Conservation (phyloP, 2,329 filamentous ascomycete genomes). For the Ceratocystis cubensis region DNA sequence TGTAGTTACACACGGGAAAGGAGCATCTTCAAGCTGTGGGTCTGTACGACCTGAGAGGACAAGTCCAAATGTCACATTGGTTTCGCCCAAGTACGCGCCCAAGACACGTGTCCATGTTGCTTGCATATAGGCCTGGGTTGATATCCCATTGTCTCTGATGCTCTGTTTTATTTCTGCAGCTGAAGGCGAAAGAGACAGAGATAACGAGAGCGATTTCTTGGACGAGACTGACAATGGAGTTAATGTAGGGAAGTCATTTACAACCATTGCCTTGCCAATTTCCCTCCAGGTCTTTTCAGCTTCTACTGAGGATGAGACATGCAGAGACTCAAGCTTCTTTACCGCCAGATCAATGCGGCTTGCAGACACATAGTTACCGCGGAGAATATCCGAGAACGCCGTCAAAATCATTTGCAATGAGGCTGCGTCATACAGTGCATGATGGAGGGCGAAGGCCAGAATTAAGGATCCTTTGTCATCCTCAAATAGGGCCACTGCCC, state of each 20-base stretch:
- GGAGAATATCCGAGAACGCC: constrained; percentile 36
- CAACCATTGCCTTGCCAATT: constrained; percentile 39
- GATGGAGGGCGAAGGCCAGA: constrained; percentile 47
- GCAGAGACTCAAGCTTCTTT: not conserved
- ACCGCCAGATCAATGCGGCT: not conserved
- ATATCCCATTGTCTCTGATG: constrained; percentile 49
- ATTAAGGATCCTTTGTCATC: constrained; percentile 22
- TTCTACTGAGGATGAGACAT: constrained; percentile 22
- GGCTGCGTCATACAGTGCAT: constrained; percentile 75
- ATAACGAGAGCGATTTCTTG: constrained; percentile 27
- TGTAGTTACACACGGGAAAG: constrained; percentile 73
- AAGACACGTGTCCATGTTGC: constrained; percentile 67
- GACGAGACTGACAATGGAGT: constrained; percentile 43
- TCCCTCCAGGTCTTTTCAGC: constrained; percentile 51
- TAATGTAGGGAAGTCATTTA: constrained; percentile 65
- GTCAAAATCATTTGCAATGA: constrained; percentile 54
- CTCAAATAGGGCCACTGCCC: constrained; percentile 43
- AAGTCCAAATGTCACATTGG: constrained; percentile 61
- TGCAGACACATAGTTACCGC: constrained; percentile 20
- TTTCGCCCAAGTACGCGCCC: constrained; percentile 63
- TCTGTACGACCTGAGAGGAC: constrained; percentile 64
- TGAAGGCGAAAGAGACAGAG: not conserved
- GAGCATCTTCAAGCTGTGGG: constrained; percentile 43
- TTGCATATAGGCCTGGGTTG: constrained; percentile 63
- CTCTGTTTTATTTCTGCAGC: constrained; percentile 37